phyloP scores from a whole-genome alignment of 192 early-diverging fungal genomes.

The Physocladia obscura region DNA sequence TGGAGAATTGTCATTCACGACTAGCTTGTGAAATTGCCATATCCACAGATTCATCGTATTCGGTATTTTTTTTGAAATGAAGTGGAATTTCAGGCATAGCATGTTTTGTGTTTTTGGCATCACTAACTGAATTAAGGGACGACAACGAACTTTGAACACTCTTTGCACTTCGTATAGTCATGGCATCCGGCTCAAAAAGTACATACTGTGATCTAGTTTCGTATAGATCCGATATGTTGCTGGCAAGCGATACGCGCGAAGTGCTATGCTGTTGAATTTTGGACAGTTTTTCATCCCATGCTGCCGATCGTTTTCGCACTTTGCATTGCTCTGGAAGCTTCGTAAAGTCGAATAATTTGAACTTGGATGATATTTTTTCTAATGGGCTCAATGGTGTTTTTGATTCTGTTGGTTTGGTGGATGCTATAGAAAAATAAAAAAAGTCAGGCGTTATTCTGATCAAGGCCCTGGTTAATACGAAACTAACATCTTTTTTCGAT shows the following conservation, averaged over 20 bases:
- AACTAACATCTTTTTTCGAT: slow-evolving; percentile 40
- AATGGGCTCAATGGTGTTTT: slow-evolving; percentile 35
- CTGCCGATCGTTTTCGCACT: slow-evolving; percentile 13
- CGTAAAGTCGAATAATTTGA: slow-evolving; percentile 74
- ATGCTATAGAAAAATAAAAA: slow-evolving; percentile 4
- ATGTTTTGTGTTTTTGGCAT: too few species aligned
- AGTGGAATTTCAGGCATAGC: too few species aligned
- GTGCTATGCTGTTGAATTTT: not conserved
- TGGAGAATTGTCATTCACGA: too few species aligned
- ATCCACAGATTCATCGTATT: too few species aligned
- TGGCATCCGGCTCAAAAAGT: slow-evolving; percentile 2
- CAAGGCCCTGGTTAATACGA: slow-evolving; percentile 35
- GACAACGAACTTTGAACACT: not conserved
- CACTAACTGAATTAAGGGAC: too few species aligned
- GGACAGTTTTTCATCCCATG: slow-evolving; percentile 8
- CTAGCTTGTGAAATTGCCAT: too few species aligned
- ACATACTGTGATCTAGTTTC: slow-evolving; percentile 4
- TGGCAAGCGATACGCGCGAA: not conserved
- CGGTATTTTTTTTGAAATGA: too few species aligned
- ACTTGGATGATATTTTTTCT: slow-evolving; percentile 82
- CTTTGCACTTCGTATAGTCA: slow-evolving; percentile 1
- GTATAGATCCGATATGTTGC: not conserved
- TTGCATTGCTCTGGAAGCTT: slow-evolving; percentile 37
- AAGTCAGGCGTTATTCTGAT: slow-evolving; percentile 26
- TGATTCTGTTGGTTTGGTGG: not conserved